Percentiles rank a stretch among this genome's conserved stretches.
phyloP scores from a whole-genome alignment of 306 rosid species.

The Boehmeria nivea region DNA sequence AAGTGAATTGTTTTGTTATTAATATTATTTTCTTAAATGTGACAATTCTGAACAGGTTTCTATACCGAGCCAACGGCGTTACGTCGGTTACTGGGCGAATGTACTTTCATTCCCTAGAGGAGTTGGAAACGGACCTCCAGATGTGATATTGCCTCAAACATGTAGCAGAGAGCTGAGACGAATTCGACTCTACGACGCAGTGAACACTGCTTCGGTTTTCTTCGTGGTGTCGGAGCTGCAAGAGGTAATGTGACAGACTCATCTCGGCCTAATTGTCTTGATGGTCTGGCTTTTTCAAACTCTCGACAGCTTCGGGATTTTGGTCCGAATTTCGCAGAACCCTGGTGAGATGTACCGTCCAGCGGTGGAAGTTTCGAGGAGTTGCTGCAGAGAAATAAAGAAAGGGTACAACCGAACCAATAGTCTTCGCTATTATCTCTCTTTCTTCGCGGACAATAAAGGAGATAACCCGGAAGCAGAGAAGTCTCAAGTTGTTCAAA shows the following conservation, averaged over 20 bases:
- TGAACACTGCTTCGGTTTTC: constrained; percentile 53
- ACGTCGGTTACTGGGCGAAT: constrained; percentile 61
- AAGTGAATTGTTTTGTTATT: too few species aligned
- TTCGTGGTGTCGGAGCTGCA: constrained; percentile 75
- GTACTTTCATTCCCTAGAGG: constrained; percentile 48
- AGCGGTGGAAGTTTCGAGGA: constrained; percentile 47
- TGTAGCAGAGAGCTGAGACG: constrained; percentile 77
- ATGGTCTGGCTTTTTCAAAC: not conserved
- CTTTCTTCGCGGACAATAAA: constrained; percentile 35
- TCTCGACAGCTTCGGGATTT: not conserved
- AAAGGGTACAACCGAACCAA: constrained; percentile 58
- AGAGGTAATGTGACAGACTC: constrained; percentile 32
- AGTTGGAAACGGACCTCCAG: constrained; percentile 27
- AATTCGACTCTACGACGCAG: constrained; percentile 72
- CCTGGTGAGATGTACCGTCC: constrained; percentile 68
- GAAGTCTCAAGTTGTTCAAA: constrained; percentile 70
- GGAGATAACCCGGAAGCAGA: constrained; percentile 30
- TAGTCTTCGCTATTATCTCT: constrained; percentile 73
- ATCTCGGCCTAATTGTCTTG: too few species aligned
- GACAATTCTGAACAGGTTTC: constrained; percentile 67
- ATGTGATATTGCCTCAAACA: constrained; percentile 51
- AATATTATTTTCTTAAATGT: too few species aligned
- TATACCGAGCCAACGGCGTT: constrained; percentile 96
- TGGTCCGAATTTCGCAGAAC: constrained; percentile 32
- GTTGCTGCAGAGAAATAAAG: constrained; percentile 58